phyloP scores from a whole-genome alignment of 2,329 filamentous ascomycete species.

The Fusarium lateritium region DNA sequence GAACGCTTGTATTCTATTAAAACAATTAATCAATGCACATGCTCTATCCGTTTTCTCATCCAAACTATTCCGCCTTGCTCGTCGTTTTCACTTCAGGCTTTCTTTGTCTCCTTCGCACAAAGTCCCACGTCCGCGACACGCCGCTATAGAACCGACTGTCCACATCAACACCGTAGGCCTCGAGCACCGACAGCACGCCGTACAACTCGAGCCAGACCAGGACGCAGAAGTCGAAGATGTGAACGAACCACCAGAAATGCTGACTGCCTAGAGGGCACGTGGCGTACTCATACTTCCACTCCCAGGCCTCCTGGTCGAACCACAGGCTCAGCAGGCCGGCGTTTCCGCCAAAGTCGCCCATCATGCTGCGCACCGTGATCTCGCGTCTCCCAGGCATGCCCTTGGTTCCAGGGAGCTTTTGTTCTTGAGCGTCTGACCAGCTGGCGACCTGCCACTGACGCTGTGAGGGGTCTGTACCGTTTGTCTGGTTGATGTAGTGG shows the following conservation, averaged over 20 bases:
- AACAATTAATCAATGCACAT: conserved; percentile 19
- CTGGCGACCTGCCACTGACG: conserved; percentile 65
- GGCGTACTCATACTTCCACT: conserved; percentile 87
- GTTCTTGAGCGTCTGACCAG: conserved; percentile 62
- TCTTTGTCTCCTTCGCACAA: conserved; percentile 16
- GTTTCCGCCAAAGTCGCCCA: conserved; percentile 96
- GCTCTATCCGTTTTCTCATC: conserved; percentile 29
- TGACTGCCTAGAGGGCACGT: conserved; percentile 87
- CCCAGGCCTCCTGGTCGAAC: conserved; percentile 81
- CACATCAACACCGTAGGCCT: conserved; percentile 54
- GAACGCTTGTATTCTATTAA: conserved; percentile 39
- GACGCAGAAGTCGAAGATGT: conserved; percentile 76
- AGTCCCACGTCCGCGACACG: conserved; percentile 34
- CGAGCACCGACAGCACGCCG: conserved; percentile 45
- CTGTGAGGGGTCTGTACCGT: conserved; percentile 57
- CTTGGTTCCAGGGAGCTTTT: conserved; percentile 58
- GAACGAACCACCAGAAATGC: conserved; percentile 94
- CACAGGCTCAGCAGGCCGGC: conserved; percentile 89
- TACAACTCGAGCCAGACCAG: conserved; percentile 53
- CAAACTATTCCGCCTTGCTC: conserved; percentile 41
- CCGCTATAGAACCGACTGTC: conserved; percentile 48
- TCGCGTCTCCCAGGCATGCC: conserved; percentile 80
- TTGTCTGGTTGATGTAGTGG: conserved; percentile 81
- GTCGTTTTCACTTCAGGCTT: conserved; percentile 35
- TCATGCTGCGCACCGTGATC: conserved; percentile 97